Evolutionary conservation across 495 filamentous ascomycete genomes (phyloP).

Genomic region (Tuber melanosporum): DNA sequence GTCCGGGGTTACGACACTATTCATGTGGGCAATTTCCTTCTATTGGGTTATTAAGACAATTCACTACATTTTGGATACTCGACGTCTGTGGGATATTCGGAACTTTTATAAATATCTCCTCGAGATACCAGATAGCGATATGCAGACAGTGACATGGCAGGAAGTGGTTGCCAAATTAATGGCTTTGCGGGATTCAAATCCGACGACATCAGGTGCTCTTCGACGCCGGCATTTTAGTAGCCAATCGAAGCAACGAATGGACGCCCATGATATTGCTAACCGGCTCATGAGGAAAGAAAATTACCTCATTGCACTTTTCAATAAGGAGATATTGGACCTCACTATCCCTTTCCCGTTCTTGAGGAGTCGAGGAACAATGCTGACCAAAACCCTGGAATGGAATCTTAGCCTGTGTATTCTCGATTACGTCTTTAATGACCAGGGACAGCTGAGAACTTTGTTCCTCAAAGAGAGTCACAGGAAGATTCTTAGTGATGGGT

Average conservation of each 20-base stretch:
- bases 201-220: slow-evolving; percentile 66
- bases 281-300: slow-evolving; percentile 94
- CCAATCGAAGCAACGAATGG: slow-evolving; percentile 89
- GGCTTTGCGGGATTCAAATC: slow-evolving; percentile 77
- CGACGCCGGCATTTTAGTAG: slow-evolving; percentile 49
- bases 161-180: slow-evolving; percentile 85
- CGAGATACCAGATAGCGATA: slow-evolving; percentile 79
- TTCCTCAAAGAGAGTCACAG: slow-evolving; percentile 80
- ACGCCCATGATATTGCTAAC: slow-evolving; percentile 95
- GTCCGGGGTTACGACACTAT: slow-evolving; percentile 68
- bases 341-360: slow-evolving; percentile 80
- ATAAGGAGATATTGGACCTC: slow-evolving; percentile 88
- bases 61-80: slow-evolving; percentile 66
- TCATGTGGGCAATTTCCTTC: slow-evolving; percentile 80
- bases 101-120: slow-evolving; percentile 85
- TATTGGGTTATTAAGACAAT: slow-evolving; percentile 78
- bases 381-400: slow-evolving; percentile 68
- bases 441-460: slow-evolving; percentile 71
- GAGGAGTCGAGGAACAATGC: slow-evolving; percentile 51
- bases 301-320: slow-evolving; percentile 90
- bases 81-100: slow-evolving; percentile 67
- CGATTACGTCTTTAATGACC: slow-evolving; percentile 87
- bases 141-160: slow-evolving; percentile 96
- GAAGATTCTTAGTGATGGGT: slow-evolving; percentile 63
- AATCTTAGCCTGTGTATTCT: slow-evolving; percentile 80